Percentiles rank a stretch among this genome's conserved stretches.
phyloP scores from a whole-genome alignment of 805 yeast genomes.

The Candida montana region DNA sequence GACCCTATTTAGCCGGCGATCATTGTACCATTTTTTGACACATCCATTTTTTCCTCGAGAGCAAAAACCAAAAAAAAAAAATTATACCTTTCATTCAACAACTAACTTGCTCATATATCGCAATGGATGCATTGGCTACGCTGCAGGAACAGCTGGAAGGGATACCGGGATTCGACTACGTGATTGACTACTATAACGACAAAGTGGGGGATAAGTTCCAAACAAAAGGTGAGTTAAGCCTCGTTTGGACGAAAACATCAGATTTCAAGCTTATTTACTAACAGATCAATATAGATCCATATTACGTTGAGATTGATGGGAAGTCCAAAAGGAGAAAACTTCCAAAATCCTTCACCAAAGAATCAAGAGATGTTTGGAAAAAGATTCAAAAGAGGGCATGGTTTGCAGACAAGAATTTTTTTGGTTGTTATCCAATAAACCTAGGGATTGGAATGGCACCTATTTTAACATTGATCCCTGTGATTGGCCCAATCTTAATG shows the following conservation, averaged over 20 bases:
- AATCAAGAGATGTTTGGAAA: constrained; percentile 68
- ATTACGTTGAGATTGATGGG: constrained; percentile 47
- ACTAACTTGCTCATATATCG: too few species aligned
- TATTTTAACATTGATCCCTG: constrained; percentile 64
- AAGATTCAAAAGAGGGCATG: constrained; percentile 73
- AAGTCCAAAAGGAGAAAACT: constrained; percentile 51
- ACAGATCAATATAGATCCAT: constrained; percentile 47
- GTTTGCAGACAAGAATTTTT: constrained; percentile 77
- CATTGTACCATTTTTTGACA: too few species aligned
- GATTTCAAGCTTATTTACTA: too few species aligned
- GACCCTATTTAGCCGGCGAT: too few species aligned
- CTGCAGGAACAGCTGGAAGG: constrained; percentile 33
- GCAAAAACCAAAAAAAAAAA: too few species aligned
- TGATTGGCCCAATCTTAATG: constrained; percentile 80
- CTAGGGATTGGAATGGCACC: constrained; percentile 81
- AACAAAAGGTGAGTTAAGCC: constrained; percentile 39
- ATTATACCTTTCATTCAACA: too few species aligned
- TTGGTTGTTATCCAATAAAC: constrained; percentile 72
- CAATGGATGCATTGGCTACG: constrained; percentile 20
- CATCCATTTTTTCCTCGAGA: too few species aligned
- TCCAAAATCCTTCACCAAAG: constrained; percentile 50
- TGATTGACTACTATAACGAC: constrained; percentile 56
- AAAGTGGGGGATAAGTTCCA: constrained; percentile 61
- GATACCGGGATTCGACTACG: constrained; percentile 55
- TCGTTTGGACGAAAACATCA: too few species aligned